Evolutionary conservation across 164 flowering plant genomes (phyloP).

Genomic region (Liriodendron chinense): DNA sequence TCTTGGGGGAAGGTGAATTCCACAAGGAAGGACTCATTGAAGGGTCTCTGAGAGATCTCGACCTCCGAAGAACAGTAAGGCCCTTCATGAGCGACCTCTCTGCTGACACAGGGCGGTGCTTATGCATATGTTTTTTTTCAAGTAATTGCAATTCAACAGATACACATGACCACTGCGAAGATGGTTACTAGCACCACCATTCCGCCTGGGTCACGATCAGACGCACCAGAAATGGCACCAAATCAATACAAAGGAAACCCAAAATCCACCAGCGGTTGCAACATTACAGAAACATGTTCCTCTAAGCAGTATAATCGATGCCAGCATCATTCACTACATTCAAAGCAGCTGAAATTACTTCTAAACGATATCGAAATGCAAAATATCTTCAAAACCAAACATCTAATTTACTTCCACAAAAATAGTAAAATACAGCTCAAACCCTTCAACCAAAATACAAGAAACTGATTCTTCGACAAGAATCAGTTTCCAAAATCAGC

Average conservation of each 20-base stretch:
- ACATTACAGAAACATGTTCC: too few species aligned
- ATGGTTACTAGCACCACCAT: slow-evolving; percentile 60
- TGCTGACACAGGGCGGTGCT: slow-evolving; percentile 67
- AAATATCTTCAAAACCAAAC: too few species aligned
- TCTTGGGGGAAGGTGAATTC: slow-evolving; percentile 70
- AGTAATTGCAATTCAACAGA: slow-evolving; percentile 89
- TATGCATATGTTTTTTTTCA: slow-evolving; percentile 98
- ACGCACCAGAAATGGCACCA: neutral
- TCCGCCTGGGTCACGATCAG: slow-evolving; percentile 81
- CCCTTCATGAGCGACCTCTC: slow-evolving; percentile 85
- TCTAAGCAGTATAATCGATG: neutral
- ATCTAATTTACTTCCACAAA: too few species aligned
- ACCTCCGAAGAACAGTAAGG: slow-evolving; percentile 80
- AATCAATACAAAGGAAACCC: too few species aligned
- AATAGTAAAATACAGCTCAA: neutral
- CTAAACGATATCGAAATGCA: too few species aligned
- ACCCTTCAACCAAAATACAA: neutral
- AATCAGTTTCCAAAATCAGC: too few species aligned
- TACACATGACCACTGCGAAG: slow-evolving; percentile 88
- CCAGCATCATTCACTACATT: neutral
- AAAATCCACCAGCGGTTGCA: too few species aligned
- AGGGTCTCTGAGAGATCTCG: slow-evolving; percentile 90
- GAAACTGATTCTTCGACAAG: neutral
- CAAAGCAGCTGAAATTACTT: too few species aligned
- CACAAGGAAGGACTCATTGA: slow-evolving; percentile 85